Evolutionary conservation across 2,329 filamentous ascomycete species (phyloP).

Genomic region (Plenodomus tracheiphilus): DNA sequence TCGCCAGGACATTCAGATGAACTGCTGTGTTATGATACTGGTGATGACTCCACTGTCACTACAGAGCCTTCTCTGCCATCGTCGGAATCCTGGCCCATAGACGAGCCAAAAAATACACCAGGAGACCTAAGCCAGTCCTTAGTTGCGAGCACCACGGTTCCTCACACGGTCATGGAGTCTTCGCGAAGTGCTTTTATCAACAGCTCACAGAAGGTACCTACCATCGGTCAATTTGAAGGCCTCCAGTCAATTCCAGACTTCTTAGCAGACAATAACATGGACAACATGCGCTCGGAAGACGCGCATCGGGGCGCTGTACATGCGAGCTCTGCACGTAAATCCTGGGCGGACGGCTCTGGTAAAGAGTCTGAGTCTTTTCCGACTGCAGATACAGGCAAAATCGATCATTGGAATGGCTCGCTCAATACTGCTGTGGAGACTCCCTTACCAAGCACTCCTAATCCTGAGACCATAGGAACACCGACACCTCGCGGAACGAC

Average conservation of each 20-base stretch:
- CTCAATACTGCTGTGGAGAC: conserved; percentile 4
- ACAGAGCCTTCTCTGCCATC: conserved; percentile 20
- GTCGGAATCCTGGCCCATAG: conserved; percentile 8
- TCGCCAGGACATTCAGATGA: conserved; percentile 31
- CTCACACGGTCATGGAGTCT: conserved; percentile 32
- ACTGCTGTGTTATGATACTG: conserved; percentile 12
- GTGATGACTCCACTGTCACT: conserved; percentile 13
- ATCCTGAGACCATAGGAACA: conserved; percentile 4
- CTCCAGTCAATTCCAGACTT: conserved; percentile 5
- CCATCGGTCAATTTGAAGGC: conserved; percentile 25
- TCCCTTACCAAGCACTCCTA: conserved; percentile 10
- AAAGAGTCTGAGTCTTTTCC: conserved; percentile 34
- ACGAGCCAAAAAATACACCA: conserved; percentile 6
- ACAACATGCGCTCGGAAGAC: conserved; percentile 33
- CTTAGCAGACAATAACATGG: conserved; percentile 9
- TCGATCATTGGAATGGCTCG: conserved; percentile 17
- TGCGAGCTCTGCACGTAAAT: conserved; percentile 10
- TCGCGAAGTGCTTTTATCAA: conserved; percentile 48
- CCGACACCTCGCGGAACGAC: conserved; percentile 11
- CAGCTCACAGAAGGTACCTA: conserved; percentile 47
- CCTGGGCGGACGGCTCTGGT: conserved; percentile 46
- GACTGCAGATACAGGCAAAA: conserved; percentile 26
- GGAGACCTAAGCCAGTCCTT: conserved; percentile 16
- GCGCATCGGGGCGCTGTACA: conserved; percentile 12
- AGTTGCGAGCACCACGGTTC: conserved; percentile 5